A percentile compares a stretch with the other conserved stretches of the same genome.
Conservation (phyloP, 352 stramenopile species). For the Phytophthora vignae region DNA sequence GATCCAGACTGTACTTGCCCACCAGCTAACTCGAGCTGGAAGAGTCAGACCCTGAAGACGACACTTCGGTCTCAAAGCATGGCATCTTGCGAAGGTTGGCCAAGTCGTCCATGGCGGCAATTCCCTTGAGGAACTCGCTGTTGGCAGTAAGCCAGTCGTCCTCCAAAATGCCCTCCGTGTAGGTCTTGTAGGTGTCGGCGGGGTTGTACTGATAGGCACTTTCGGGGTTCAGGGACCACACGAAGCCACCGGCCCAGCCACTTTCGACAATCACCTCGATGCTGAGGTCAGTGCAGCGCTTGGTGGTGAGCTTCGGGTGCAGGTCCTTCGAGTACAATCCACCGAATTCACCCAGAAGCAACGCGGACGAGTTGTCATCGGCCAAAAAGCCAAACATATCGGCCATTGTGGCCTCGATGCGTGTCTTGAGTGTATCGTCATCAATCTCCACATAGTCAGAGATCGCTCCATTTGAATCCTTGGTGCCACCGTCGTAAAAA, state of each 20-base stretch:
- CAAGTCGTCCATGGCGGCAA: constrained; percentile 49
- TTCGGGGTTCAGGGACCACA: constrained; percentile 74
- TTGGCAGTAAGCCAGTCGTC: constrained; percentile 65
- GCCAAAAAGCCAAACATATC: constrained; percentile 80
- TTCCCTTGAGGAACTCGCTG: constrained; percentile 46
- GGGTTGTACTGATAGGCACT: constrained; percentile 68
- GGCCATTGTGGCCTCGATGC: constrained; percentile 62
- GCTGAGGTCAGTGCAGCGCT: constrained; percentile 55
- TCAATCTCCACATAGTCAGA: constrained; percentile 62
- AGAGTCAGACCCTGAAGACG: constrained; percentile 31
- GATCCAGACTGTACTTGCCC: constrained; percentile 1
- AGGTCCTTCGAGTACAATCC: constrained; percentile 62
- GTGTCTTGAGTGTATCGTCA: constrained; percentile 49
- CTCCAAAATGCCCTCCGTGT: constrained; percentile 55
- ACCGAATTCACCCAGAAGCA: constrained; percentile 69
- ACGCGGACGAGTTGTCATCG: constrained; percentile 51
- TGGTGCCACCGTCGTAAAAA: constrained; percentile 58
- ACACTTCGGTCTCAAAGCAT: constrained; percentile 51
- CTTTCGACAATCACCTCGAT: constrained; percentile 55
- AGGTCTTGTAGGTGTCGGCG: constrained; percentile 44
- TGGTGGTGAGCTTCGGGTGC: constrained; percentile 54
- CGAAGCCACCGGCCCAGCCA: constrained; percentile 60
- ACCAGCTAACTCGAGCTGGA: constrained; percentile 25
- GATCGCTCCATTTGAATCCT: constrained; percentile 39
- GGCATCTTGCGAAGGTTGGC: constrained; percentile 49